Conservation (phyloP, 257 asterid genomes). For the Paulownia fortunei region DNA sequence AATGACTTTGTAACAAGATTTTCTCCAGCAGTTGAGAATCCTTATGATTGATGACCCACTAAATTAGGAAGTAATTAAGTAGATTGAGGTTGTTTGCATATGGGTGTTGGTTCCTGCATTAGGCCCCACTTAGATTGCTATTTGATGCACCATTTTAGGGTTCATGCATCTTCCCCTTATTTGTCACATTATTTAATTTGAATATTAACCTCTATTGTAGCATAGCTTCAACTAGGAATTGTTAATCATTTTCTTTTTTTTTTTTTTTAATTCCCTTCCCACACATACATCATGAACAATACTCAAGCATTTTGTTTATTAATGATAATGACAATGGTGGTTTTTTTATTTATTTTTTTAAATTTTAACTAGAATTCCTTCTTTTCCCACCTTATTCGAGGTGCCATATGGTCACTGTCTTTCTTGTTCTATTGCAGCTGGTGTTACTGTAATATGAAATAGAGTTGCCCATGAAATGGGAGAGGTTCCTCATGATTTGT, state of each 20-base stretch:
- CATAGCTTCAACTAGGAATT: slow-evolving; percentile 32
- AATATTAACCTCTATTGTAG: slow-evolving; percentile 12
- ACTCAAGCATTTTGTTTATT: background rate
- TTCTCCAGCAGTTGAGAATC: slow-evolving; percentile 9
- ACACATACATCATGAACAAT: slow-evolving; percentile 5
- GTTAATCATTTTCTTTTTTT: background rate
- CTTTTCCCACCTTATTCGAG: background rate
- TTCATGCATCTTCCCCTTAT: slow-evolving; percentile 48
- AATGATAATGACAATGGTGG: background rate
- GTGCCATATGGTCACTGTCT: background rate
- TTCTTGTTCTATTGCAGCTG: background rate
- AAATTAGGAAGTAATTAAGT: slow-evolving; percentile 20
- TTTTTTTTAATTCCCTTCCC: background rate
- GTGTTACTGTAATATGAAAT: background rate
- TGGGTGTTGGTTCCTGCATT: slow-evolving; percentile 4
- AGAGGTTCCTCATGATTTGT: background rate
- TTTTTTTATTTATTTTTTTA: background rate
- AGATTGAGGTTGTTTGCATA: slow-evolving; percentile 15
- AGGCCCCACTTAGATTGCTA: slow-evolving; percentile 42
- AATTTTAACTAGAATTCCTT: background rate
- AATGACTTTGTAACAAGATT: background rate
- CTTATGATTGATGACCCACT: slow-evolving; percentile 22
- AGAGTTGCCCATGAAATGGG: background rate
- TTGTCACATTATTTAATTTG: slow-evolving; percentile 23
- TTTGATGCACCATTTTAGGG: slow-evolving; percentile 26